Base-by-base conservation (phyloP, 176 grass and related monocot species). In the Aegilops tauschii region DNA sequence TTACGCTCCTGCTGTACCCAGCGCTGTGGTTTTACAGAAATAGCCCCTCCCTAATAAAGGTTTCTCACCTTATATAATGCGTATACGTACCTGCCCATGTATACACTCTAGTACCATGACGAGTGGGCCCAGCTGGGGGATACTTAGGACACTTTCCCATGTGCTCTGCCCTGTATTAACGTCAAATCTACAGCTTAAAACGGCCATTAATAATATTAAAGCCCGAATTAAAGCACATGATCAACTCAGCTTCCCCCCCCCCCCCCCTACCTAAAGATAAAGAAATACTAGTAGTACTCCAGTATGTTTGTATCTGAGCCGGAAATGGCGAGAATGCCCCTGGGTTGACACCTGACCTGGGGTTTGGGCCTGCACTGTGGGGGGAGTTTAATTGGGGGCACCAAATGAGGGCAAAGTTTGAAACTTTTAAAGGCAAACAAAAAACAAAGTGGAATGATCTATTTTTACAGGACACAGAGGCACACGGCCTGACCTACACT, bases 401-500 rank as follows among this genome's bases (percentile, higher is more conserved):
- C 36, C 36, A 45, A 83, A 78, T 61, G 86, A 79, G 85, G 89
- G 85, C 87, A 90, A 91, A 91, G 90, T 84, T 91, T 65, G 79
- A 89, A 94, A 91, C 86, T 89, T 91, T 89, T 89, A 77, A 84
- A 76, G 83, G 67, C 67, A 91, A 88, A 85, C 69, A 54, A 80
- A 86, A 94, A 85, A 87, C 70, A 82, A 69, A 76, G 71, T 62
- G 86, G 84, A 83, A 89, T 86, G 80, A 89, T 93, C 47, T 73
- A 71, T 87, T 88, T 91, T 88, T 88, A 89, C 92, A 88, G 79
- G 87, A 37, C 66, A 54, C 68, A 87, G 61, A 71, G 76, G 81
- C 87, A 84, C 65, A 84, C 90, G 86, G 80, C 90, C 79, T 83
- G 86, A 91, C 92, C 89, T 94, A 94, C 89, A 94, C 89, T 89